These are phyloP conservation scores for Boechera retrofracta DNA, from an alignment of 345 rosid genomes.

Conservation along the genomic window DNA sequence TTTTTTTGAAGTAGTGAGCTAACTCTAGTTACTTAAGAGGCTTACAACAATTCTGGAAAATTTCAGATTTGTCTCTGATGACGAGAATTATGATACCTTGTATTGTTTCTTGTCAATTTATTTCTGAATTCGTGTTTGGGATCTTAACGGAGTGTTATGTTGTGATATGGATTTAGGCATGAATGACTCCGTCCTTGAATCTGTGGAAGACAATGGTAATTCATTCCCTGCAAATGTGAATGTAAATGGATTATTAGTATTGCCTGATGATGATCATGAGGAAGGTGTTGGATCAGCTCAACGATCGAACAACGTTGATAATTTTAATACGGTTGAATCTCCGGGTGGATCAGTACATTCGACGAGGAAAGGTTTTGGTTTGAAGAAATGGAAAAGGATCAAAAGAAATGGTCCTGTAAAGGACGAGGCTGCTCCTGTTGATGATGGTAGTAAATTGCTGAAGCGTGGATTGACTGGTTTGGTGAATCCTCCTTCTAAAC, in stretches of 20 bases:
- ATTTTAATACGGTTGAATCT: conserved; percentile 39
- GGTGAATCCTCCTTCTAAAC: conserved; percentile 53
- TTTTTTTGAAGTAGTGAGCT: conserved; percentile 16
- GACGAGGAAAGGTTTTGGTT: conserved; percentile 67
- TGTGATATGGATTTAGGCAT: conserved; percentile 52
- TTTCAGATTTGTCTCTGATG: conserved; percentile 24
- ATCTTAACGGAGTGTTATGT: not conserved
- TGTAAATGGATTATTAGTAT: conserved; percentile 26
- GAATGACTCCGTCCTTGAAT: conserved; percentile 52
- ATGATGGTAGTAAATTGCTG: conserved; percentile 56
- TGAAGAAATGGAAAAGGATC: conserved; percentile 95
- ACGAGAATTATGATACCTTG: conserved; percentile 43
- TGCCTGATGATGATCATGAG: conserved; percentile 35
- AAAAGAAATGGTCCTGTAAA: conserved; percentile 63
- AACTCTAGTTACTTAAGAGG: conserved; percentile 17
- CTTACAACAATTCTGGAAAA: not conserved
- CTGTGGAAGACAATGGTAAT: conserved; percentile 52
- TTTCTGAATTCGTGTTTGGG: conserved; percentile 43
- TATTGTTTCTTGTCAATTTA: conserved; percentile 41
- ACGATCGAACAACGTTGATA: conserved; percentile 18
- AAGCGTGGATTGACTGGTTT: conserved; percentile 69
- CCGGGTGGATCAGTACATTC: conserved; percentile 45
- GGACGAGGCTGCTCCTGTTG: conserved; percentile 53
- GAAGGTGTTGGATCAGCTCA: conserved; percentile 40
- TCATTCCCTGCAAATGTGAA: conserved; percentile 26